Evolutionary conservation across 192 early-diverging fungal genomes (phyloP).

Genomic region (Phycomyces nitens): DNA sequence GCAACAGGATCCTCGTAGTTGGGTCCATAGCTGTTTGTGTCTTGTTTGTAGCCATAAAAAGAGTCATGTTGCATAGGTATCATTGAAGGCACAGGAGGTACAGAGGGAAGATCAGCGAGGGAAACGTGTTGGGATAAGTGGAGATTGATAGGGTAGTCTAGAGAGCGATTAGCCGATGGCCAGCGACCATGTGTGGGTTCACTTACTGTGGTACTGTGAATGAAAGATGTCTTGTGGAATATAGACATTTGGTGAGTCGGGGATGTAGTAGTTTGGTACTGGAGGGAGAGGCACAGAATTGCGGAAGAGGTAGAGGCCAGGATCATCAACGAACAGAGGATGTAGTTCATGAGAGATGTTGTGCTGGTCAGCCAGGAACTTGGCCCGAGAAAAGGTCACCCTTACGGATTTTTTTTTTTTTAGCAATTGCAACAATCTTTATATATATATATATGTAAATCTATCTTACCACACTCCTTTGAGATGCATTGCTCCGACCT

Average conservation of each 20-base stretch:
- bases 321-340: slow-evolving; percentile 74
- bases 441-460: no score
- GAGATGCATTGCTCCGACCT: slow-evolving; percentile 66
- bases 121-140: background rate
- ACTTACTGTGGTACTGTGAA: background rate
- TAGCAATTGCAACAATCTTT: no score
- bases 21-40: background rate
- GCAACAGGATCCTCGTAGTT: background rate
- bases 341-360: slow-evolving; percentile 69
- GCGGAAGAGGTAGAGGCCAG: slow-evolving; percentile 58
- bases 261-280: background rate
- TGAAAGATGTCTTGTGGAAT: background rate
- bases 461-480: slow-evolving; percentile 68
- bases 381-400: slow-evolving; percentile 64
- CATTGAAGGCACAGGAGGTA: slow-evolving; percentile 23
- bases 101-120: slow-evolving; percentile 2
- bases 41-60: slow-evolving; percentile 5
- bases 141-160: slow-evolving; percentile 3
- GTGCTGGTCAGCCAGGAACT: slow-evolving; percentile 62
- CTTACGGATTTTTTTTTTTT: slow-evolving; percentile 27
- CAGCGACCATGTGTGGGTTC: background rate
- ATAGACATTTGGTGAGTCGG: background rate
- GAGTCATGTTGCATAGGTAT: slow-evolving; percentile 7
- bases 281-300: background rate
- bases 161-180: background rate